Evolutionary conservation across 139 green algal genomes (phyloP).

Genomic region (Gonium pectorale): DNA sequence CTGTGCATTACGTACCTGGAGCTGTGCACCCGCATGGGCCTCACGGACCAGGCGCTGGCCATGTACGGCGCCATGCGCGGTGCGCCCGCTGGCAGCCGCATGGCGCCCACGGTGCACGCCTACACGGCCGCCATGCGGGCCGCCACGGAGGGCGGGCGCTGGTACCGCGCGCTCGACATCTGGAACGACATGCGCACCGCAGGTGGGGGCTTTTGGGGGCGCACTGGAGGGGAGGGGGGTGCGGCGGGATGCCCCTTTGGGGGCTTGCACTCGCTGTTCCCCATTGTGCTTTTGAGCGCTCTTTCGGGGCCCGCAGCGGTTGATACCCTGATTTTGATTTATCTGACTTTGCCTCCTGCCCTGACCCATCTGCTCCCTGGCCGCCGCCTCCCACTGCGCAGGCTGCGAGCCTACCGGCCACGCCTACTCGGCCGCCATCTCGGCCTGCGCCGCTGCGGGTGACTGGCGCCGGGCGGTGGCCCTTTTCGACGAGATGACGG

Average conservation of each 20-base stretch:
- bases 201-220: constrained; percentile 27
- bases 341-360: too few relatives aligned
- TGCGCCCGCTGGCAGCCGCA: constrained; percentile 52
- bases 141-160: constrained; percentile 79
- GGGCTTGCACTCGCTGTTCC: too few relatives aligned
- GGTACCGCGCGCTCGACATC: constrained; percentile 76
- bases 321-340: too few relatives aligned
- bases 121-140: constrained; percentile 92
- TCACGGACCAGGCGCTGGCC: constrained; percentile 75
- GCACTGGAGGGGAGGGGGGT: neutral
- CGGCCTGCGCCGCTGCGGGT: constrained; percentile 78
- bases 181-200: constrained; percentile 85
- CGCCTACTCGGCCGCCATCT: constrained; percentile 88
- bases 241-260: too few relatives aligned
- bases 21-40: constrained; percentile 75
- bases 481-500: constrained; percentile 89
- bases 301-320: too few relatives aligned
- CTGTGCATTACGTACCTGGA: constrained; percentile 88
- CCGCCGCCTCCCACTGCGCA: neutral
- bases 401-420: constrained; percentile 64
- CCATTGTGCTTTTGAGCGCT: neutral
- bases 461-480: constrained; percentile 80
- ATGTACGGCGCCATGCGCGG: constrained; percentile 79
- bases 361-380: neutral
- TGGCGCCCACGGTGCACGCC: constrained; percentile 84